A percentile compares a stretch with the other conserved stretches of the same genome.
phyloP scores from a whole-genome alignment of 129 eudicot species.

The Chrysanthemum makinoi region DNA sequence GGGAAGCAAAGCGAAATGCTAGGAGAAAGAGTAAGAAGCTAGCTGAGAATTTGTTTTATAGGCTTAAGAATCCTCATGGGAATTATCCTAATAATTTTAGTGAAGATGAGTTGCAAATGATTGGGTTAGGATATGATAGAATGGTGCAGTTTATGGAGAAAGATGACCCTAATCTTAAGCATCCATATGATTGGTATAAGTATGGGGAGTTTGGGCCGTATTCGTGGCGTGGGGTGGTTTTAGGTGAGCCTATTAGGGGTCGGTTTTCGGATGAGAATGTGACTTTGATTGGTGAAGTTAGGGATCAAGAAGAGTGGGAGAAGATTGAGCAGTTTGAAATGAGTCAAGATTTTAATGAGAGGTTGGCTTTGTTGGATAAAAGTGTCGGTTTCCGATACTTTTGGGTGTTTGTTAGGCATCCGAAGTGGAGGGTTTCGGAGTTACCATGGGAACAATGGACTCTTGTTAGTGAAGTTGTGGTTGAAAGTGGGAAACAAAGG shows the following conservation, averaged over 20 bases:
- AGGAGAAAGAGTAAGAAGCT: conserved; percentile 58
- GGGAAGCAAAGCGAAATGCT: conserved; percentile 70
- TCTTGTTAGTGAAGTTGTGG: conserved; percentile 76
- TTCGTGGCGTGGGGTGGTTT: conserved; percentile 94
- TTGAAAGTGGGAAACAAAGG: conserved; percentile 88
- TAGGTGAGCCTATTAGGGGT: conserved; percentile 90
- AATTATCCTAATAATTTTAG: conserved; percentile 78
- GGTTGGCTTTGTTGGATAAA: conserved; percentile 49
- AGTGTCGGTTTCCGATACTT: conserved; percentile 52
- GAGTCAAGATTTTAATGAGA: conserved; percentile 63
- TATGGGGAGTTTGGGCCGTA: conserved; percentile 94
- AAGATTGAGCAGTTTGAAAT: conserved; percentile 83
- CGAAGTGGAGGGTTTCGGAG: conserved; percentile 77
- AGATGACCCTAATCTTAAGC: conserved; percentile 84
- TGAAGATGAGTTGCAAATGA: conserved; percentile 86
- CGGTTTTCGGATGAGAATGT: conserved; percentile 71
- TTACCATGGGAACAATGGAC: conserved; percentile 98
- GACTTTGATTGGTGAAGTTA: conserved; percentile 66
- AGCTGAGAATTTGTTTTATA: conserved; percentile 76
- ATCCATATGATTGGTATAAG: conserved; percentile 96
- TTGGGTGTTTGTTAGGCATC: conserved; percentile 97
- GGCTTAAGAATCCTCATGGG: conserved; percentile 80
- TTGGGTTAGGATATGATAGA: conserved; percentile 87
- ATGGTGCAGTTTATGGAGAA: conserved; percentile 94
- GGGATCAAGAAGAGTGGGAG: conserved; percentile 96